phyloP scores from a whole-genome alignment of 306 rosid species.

The Canavalia gladiata region DNA sequence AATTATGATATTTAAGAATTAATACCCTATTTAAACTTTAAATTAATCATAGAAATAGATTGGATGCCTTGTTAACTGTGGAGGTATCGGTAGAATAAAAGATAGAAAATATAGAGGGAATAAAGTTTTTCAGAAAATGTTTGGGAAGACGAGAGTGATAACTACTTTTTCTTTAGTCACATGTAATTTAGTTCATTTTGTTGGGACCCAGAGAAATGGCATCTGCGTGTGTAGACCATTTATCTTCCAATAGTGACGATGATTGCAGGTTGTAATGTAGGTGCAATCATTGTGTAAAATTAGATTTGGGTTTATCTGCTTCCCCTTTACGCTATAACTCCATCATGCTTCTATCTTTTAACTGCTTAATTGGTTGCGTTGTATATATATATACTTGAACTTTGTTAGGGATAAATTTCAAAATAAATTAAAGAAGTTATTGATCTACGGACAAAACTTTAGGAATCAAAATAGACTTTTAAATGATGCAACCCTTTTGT shows the following conservation, averaged over 20 bases:
- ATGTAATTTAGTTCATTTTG: not conserved
- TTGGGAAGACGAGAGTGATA: no score
- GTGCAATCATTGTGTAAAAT: constrained; percentile 4
- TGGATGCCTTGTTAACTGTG: no score
- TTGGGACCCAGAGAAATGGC: not conserved
- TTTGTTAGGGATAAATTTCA: no score
- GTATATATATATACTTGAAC: not conserved
- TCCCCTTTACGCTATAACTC: not conserved
- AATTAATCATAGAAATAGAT: no score
- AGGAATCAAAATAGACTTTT: no score
- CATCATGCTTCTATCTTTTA: constrained; percentile 27
- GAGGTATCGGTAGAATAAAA: no score
- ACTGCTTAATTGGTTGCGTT: not conserved
- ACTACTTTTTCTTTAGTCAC: not conserved
- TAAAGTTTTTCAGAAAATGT: no score
- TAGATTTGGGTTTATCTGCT: not conserved
- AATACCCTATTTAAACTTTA: no score
- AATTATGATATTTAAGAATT: no score
- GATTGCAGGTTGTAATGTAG: not conserved
- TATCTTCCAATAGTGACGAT: not conserved
- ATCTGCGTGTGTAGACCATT: not conserved
- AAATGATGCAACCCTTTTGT: not conserved
- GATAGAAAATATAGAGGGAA: no score
- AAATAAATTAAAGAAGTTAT: no score
- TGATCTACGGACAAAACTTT: no score